Percentiles rank a stretch among this genome's conserved stretches.
These are phyloP conservation scores for Sporothrix mexicana DNA, from an alignment of 2,329 filamentous ascomycete species.

Conservation along the genomic window DNA sequence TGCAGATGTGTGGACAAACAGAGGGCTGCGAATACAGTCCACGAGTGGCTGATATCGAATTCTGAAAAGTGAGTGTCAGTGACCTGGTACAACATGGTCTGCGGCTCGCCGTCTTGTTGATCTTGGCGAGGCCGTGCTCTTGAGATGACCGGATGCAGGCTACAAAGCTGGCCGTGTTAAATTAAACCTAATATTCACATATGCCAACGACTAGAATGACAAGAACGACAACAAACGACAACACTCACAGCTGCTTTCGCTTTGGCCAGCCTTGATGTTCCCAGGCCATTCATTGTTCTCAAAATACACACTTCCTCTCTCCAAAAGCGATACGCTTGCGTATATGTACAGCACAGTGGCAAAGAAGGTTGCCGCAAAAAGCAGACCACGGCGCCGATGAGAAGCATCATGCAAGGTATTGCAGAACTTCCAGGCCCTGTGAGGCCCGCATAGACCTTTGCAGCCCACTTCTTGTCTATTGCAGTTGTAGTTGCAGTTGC, in stretches of 20 bases:
- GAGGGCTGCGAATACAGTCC: neutral
- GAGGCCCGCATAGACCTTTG: no score
- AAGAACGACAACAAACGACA: no score
- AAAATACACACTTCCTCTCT: no score
- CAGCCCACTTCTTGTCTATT: no score
- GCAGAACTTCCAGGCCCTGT: no score
- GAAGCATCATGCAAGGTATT: neutral
- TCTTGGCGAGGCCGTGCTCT: neutral
- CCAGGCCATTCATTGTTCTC: no score
- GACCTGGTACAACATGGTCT: neutral
- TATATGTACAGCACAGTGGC: neutral
- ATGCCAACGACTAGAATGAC: no score
- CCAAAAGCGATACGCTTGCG: neutral
- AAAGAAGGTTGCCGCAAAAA: neutral
- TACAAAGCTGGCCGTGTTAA: neutral
- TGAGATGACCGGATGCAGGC: slow-evolving; percentile 10
- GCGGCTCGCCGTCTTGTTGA: neutral
- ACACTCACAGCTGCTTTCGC: no score
- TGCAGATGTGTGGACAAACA: slow-evolving; percentile 6
- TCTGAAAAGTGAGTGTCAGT: no score
- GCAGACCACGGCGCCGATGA: no score
- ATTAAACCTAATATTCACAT: neutral
- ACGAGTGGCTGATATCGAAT: neutral
- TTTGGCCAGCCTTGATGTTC: no score
- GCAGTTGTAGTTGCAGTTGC: no score